Evolutionary conservation across 768 basidiomycete species (phyloP).

Genomic region (Tephrocybe sp.): DNA sequence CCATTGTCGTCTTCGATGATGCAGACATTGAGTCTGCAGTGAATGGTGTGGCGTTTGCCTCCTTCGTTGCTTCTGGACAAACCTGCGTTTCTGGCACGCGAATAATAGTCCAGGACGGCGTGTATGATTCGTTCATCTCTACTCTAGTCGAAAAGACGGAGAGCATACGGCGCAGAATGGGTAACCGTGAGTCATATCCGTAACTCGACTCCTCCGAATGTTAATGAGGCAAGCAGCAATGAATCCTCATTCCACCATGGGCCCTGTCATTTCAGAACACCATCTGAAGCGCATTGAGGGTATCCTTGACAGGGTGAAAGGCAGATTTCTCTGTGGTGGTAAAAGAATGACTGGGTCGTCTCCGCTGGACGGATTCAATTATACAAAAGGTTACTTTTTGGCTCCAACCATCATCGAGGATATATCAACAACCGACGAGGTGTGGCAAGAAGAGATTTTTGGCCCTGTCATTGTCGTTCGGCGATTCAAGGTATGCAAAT

Average conservation of each 20-base stretch:
- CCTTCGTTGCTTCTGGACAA: conserved; percentile 86
- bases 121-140: conserved; percentile 68
- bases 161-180: conserved; percentile 68
- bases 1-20: conserved; percentile 77
- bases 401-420: conserved; percentile 74
- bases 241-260: conserved; percentile 74
- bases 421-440: conserved; percentile 51
- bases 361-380: conserved; percentile 66
- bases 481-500: conserved; percentile 29
- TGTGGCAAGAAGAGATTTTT: conserved; percentile 85
- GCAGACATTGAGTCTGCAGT: conserved; percentile 72
- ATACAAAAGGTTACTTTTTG: conserved; percentile 72
- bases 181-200: conserved; percentile 55
- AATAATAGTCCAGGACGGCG: conserved; percentile 65
- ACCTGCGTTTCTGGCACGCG: conserved; percentile 91
- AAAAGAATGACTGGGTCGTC: conserved; percentile 60
- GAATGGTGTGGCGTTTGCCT: conserved; percentile 80
- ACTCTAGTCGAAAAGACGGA: conserved; percentile 60
- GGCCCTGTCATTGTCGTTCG: conserved; percentile 80
- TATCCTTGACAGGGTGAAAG: conserved; percentile 46
- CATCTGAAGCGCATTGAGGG: conserved; percentile 65
- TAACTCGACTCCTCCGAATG: neutral
- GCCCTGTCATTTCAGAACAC: conserved; percentile 66
- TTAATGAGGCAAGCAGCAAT: conserved; percentile 42
- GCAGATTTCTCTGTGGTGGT: conserved; percentile 62